Base-by-base conservation (phyloP, 768 basidiomycete genomes). In the Rhodocollybia butyracea region DNA sequence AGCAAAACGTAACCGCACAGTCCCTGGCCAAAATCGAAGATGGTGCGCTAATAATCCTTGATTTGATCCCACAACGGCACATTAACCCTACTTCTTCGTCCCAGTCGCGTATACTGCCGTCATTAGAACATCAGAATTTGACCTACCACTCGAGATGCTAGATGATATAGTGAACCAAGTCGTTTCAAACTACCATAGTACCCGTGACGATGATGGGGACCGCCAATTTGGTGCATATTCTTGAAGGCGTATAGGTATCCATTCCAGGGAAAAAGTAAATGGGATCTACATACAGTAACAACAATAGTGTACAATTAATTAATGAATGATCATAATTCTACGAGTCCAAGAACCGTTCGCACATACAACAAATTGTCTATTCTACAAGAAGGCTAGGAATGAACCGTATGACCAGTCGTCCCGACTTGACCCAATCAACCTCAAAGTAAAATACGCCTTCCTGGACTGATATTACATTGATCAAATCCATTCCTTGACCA, bases 21-120 rank as follows among this genome's bases (percentile, higher is more conserved):
- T 96, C 93, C n/a, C 76, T 99, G 7, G 83, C 86, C 64, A 99
- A 98, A 71, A 95, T 98, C 48, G 96, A 99, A 78, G 83, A 88
- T 63, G 93, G 95, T 96, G 59, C 55, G 77, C 66, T 36, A 5
- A 11, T 5, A 34, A 11, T 11, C 2, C 57, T 21, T 26, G 10
- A 53, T 39, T 15, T 53, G 56, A 30, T 22, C 24, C 22, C 30
- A n/a, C n/a, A n/a, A n/a, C n/a, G n/a, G n/a, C n/a, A n/a, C n/a
- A n/a, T n/a, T 26, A 31, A 27, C 22, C 46, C 38, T 43, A 45
- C 36, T 17, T 22, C 55, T 51, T 42, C 12, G 39, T 51, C 43
- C 7, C 58, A 91, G 90, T 86, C 43, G 83, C 81, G 42, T 92
- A 91, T 63, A 82, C 89, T 4, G 80, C 91, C 47, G 76, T 79